A percentile compares a stretch with the other conserved stretches of the same genome.
Evolutionary conservation across 2,329 filamentous ascomycete species (phyloP).

Genomic region (Alternaria gansuensis): DNA sequence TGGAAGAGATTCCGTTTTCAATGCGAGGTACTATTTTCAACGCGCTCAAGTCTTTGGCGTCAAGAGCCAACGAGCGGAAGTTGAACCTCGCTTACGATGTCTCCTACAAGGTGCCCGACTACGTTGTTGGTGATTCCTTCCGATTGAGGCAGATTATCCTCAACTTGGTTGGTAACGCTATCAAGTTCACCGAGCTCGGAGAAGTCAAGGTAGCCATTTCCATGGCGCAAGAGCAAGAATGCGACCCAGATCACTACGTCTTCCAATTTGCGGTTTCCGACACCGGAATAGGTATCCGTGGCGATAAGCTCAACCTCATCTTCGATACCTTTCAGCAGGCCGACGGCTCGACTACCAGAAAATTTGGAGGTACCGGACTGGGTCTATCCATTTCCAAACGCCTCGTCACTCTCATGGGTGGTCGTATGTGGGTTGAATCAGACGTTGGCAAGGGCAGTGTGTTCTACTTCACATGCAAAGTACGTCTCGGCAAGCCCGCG

Average conservation of each 20-base stretch:
- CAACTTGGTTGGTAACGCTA: slow-evolving; percentile 96
- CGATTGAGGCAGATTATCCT: slow-evolving; percentile 94
- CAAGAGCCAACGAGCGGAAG: slow-evolving; percentile 96
- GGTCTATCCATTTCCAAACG: slow-evolving; percentile 95
- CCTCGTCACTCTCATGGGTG: slow-evolving; percentile 94
- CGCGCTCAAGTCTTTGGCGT: slow-evolving; percentile 93
- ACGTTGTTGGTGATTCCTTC: slow-evolving; percentile 96
- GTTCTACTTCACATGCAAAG: slow-evolving; percentile 96
- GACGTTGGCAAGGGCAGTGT: slow-evolving; percentile 89
- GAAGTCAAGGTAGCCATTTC: slow-evolving; percentile 95
- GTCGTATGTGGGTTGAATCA: slow-evolving; percentile 95
- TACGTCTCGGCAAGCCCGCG: slow-evolving; percentile 83
- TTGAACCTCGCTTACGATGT: slow-evolving; percentile 92
- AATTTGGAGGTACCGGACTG: slow-evolving; percentile 93
- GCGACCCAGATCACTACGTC: slow-evolving; percentile 79
- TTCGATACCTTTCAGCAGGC: slow-evolving; percentile 99
- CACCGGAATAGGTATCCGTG: slow-evolving; percentile 94
- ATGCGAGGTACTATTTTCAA: slow-evolving; percentile 95
- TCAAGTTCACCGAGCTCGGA: slow-evolving; percentile 98
- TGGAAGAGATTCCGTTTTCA: slow-evolving; percentile 97
- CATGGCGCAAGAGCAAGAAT: slow-evolving; percentile 71
- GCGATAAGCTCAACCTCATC: slow-evolving; percentile 94
- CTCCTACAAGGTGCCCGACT: slow-evolving; percentile 90
- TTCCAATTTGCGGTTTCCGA: slow-evolving; percentile 97
- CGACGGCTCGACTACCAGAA: slow-evolving; percentile 93